These are phyloP conservation scores for Fusarium nygamai DNA, from an alignment of 2,329 filamentous ascomycete species.

Conservation along the genomic window DNA sequence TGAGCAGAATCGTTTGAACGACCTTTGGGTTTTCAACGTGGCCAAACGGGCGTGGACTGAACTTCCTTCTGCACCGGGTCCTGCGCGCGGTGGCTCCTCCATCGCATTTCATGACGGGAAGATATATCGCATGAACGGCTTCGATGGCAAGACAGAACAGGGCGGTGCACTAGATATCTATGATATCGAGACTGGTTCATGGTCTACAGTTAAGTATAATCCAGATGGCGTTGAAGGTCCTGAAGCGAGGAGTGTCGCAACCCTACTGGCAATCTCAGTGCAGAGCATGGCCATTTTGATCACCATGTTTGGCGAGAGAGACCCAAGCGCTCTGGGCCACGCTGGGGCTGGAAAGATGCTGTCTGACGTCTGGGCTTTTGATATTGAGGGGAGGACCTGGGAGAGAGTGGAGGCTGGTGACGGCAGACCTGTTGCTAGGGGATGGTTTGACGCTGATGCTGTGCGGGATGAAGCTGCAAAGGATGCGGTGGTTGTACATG, in stretches of 20 bases:
- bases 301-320: constrained; percentile 2
- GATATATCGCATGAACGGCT: not conserved
- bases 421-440: not conserved
- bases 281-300: not conserved
- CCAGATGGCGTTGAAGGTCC: not conserved
- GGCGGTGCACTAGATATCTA: not conserved
- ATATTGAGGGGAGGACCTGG: not conserved
- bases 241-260: not conserved
- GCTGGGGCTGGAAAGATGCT: constrained; percentile 6
- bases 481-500: not conserved
- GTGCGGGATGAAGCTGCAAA: fast-evolving
- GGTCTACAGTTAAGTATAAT: not conserved
- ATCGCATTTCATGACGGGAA: not conserved
- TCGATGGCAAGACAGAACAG: not conserved
- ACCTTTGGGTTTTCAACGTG: not conserved
- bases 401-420: not conserved
- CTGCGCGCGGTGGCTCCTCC: not conserved
- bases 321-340: not conserved
- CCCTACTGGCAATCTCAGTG: fast-evolving
- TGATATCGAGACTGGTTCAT: fast-evolving
- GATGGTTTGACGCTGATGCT: not conserved
- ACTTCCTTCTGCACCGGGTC: not conserved
- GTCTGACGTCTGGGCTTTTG: not conserved
- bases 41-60: fast-evolving
- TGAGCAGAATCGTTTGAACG: not conserved